These are phyloP conservation scores for Cenchrus fungigraminus DNA, from an alignment of 176 grass and related monocot species.

Conservation along the genomic window DNA sequence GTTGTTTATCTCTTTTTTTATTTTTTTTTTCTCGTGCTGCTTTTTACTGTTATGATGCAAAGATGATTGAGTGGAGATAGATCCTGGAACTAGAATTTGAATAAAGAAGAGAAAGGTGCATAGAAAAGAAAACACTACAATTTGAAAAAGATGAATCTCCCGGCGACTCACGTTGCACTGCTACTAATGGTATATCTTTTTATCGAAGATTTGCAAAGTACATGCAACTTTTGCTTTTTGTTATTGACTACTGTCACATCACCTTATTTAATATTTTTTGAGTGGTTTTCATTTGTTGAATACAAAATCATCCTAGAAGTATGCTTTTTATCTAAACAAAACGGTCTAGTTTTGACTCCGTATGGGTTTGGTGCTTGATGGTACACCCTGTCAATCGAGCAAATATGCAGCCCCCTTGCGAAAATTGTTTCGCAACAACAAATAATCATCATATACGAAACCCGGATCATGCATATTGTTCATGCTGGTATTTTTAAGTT, in stretches of 20 bases:
- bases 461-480: too few relatives aligned
- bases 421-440: neutral
- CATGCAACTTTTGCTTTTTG: neutral
- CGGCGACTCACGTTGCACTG: neutral
- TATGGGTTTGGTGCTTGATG: neutral
- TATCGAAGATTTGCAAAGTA: neutral
- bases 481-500: too few relatives aligned
- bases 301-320: neutral
- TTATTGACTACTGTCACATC: neutral
- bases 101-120: neutral
- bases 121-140: neutral
- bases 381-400: too few relatives aligned
- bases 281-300: neutral
- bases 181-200: neutral
- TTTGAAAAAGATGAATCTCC: neutral
- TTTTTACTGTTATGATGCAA: conserved; percentile 17
- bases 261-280: neutral
- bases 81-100: conserved; percentile 9
- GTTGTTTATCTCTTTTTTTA: neutral
- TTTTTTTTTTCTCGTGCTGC: neutral
- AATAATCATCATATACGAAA: neutral
- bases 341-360: neutral
- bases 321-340: neutral
- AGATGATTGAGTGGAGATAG: conserved; percentile 3
- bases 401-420: too few relatives aligned